A percentile compares a stretch with the other conserved stretches of the same genome.
These are phyloP conservation scores for Isabelozyma gotoi DNA, from an alignment of 805 yeast genomes.

Conservation along the genomic window DNA sequence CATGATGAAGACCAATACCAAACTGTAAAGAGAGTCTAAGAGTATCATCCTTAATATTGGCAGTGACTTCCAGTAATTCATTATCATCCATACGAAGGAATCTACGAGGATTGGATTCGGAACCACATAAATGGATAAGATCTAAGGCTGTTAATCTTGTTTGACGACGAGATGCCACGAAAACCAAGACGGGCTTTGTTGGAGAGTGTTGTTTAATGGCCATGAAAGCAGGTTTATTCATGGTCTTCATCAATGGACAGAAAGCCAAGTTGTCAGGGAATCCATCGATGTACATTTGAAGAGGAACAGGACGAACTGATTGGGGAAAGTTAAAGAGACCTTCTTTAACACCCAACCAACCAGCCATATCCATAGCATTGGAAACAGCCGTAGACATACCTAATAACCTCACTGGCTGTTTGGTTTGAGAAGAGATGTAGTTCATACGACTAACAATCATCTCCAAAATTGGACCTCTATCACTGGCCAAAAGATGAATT, in stretches of 20 bases:
- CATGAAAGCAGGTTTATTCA: conserved; percentile 88
- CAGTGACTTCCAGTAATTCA: conserved; percentile 53
- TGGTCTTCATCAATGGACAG: conserved; percentile 81
- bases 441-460: conserved; percentile 90
- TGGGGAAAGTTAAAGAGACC: conserved; percentile 80
- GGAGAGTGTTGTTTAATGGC: conserved; percentile 93
- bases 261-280: conserved; percentile 80
- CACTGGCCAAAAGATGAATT: conserved; percentile 79
- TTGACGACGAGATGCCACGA: conserved; percentile 82
- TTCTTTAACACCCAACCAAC: conserved; percentile 73
- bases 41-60: conserved; percentile 78
- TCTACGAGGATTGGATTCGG: conserved; percentile 73
- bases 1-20: conserved; percentile 82
- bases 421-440: conserved; percentile 60
- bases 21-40: conserved; percentile 69
- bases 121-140: conserved; percentile 73
- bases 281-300: conserved; percentile 85
- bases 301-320: conserved; percentile 82
- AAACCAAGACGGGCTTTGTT: conserved; percentile 76
- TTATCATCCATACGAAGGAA: conserved; percentile 65
- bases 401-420: conserved; percentile 59
- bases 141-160: conserved; percentile 80
- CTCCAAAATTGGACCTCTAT: conserved; percentile 82
- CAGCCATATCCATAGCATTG: conserved; percentile 82
- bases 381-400: conserved; percentile 88